Evolutionary conservation across 116 monocot species (phyloP).

Genomic region (Trichopus zeylanicus): DNA sequence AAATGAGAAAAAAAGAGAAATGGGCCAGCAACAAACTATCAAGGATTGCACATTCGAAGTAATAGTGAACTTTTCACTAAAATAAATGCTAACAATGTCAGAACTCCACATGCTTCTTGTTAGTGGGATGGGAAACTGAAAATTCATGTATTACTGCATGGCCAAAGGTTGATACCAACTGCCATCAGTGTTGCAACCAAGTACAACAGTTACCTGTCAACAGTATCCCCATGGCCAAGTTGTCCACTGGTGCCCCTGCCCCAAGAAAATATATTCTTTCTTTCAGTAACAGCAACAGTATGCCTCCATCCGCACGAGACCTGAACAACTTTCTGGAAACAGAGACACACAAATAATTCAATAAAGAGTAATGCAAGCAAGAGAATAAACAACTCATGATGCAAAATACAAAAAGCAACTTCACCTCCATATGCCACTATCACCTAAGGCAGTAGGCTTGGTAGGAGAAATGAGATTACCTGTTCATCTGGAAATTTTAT

Average conservation of each 20-base stretch:
- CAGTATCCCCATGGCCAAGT: conserved; percentile 82
- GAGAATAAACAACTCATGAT: background rate
- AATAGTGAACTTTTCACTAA: no score
- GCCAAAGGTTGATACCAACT: no score
- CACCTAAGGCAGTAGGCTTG: no score
- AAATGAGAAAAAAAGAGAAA: no score
- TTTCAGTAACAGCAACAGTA: conserved; percentile 80
- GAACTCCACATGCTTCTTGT: no score
- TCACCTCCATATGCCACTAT: background rate
- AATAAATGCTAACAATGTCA: no score
- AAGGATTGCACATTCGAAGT: no score
- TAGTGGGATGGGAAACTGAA: no score
- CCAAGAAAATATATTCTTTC: conserved; percentile 68
- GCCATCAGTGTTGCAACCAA: no score
- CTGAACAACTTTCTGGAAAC: conserved; percentile 56
- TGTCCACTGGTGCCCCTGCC: conserved; percentile 94
- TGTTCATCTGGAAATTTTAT: conserved; percentile 73
- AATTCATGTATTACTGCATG: no score
- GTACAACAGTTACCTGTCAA: conserved; percentile 51
- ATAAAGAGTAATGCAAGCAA: background rate
- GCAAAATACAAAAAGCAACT: background rate
- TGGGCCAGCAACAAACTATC: no score
- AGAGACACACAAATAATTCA: background rate
- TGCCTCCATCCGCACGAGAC: conserved; percentile 96
- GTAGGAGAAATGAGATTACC: conserved; percentile 12